Evolutionary conservation across 306 rosid species (phyloP), one percentile per base, ranked within the genome.

Genomic region (Macrotyloma uniflorum): DNA sequence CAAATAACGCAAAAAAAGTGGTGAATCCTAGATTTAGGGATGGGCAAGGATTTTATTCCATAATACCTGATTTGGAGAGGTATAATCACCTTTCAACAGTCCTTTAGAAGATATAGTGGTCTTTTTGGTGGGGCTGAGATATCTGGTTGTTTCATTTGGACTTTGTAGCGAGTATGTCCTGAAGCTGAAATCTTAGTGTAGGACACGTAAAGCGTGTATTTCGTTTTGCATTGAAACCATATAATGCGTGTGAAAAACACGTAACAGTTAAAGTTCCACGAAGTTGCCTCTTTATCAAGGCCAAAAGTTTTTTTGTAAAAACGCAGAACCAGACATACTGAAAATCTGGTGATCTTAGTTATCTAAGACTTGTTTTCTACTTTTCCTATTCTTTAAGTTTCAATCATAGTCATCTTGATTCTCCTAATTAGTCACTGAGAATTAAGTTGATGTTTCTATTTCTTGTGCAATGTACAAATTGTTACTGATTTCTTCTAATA

Each of bases 21-120:
- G 77, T 57, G 35, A 73, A 40, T 74, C 28, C 22, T 10, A 1
- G 57, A 42, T n/a, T 74, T 74, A n/a, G 32, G 57, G 43, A 40
- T 32, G 63, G 47, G 11, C 32, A 32, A 14, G 72, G 35, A 51
- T 50, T 49, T 70, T 50, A 47, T 70, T 16, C 59, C 43, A 49
- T 22, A 55, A 23, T 22, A 1, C 35, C 33, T 47, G 72, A 14
- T 43, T 40, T 71, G 50, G 65, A 53, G 77, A 36, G 51, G 24
- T 20, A 16, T 55, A 24, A 38, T 24, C 55, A 57, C 22, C 36
- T 55, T 6, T 51, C 53, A 15, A 53, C 50, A 0, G 36, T 22
- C 67, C 47, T 36, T 33, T 54, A 54, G 66, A 54, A 54, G 38
- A 33, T 51, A 33, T 16, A 35, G 9, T 19, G 28, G 30, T 49